These are phyloP conservation scores for Glycine soja DNA, from an alignment of 306 rosid genomes.

Conservation along the genomic window DNA sequence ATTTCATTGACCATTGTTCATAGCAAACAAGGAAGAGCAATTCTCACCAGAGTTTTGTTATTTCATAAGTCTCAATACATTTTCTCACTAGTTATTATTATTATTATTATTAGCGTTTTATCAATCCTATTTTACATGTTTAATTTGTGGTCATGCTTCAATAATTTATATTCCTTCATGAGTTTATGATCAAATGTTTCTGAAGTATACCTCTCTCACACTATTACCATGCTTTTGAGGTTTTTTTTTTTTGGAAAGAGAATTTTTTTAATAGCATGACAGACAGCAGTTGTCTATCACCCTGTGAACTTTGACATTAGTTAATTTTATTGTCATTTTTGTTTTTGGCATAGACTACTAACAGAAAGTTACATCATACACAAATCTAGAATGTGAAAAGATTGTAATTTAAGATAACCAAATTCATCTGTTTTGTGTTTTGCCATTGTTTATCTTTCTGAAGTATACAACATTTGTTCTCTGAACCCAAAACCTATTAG, in stretches of 20 bases:
- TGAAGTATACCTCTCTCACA: not conserved
- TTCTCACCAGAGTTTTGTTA: not conserved
- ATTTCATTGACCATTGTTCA: not conserved
- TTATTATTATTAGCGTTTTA: not conserved
- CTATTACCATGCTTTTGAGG: not conserved
- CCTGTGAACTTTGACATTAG: not conserved
- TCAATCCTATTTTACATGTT: not conserved
- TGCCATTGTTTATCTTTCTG: slow-evolving; percentile 13
- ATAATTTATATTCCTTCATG: slow-evolving; percentile 9
- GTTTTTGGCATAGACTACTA: not conserved
- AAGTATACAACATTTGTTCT: not conserved
- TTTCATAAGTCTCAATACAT: not conserved
- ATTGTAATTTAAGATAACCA: not conserved
- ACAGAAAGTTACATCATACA: not conserved
- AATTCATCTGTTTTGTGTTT: slow-evolving; percentile 10
- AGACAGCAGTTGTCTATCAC: not conserved
- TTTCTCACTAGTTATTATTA: not conserved
- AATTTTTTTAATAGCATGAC: not conserved
- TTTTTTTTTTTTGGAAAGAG: not conserved
- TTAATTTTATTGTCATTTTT: not conserved
- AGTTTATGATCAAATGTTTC: slow-evolving; percentile 11
- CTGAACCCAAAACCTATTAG: not conserved
- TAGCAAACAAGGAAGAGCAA: slow-evolving; percentile 8
- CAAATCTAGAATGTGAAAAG: not conserved
- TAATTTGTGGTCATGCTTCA: slow-evolving; percentile 16